Percentiles rank a stretch among this genome's conserved stretches.
Conservation (phyloP, 495 filamentous ascomycete species). For the Tuber aestivum region DNA sequence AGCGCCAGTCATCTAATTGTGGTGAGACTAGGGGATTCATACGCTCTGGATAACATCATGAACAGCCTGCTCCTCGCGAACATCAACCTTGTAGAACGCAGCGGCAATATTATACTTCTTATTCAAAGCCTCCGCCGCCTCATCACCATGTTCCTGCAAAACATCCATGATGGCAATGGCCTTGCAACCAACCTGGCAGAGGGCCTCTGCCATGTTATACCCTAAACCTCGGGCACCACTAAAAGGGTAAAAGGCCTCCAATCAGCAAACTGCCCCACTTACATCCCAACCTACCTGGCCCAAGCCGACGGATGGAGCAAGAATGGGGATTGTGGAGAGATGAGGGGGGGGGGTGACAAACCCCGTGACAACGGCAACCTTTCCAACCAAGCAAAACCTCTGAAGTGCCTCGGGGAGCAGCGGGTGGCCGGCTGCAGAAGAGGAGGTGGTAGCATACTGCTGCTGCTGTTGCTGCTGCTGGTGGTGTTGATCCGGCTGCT, state of each 20-base stretch:
- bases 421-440: slow-evolving; percentile 19
- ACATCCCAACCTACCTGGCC: not conserved
- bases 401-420: slow-evolving; percentile 32
- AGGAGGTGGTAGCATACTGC: not conserved
- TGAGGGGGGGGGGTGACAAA: slow-evolving; percentile 45
- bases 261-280: slow-evolving; percentile 1
- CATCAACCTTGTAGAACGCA: slow-evolving; percentile 70
- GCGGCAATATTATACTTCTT: slow-evolving; percentile 63
- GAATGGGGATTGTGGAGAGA: not conserved
- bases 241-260: slow-evolving; percentile 5
- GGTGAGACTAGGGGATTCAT: not conserved
- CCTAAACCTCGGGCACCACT: slow-evolving; percentile 73
- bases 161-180: slow-evolving; percentile 69
- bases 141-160: slow-evolving; percentile 65
- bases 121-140: slow-evolving; percentile 59
- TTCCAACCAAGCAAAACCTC: slow-evolving; percentile 56
- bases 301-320: not conserved
- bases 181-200: slow-evolving; percentile 66
- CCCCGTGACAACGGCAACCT: slow-evolving; percentile 68
- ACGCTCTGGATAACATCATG: slow-evolving; percentile 50
- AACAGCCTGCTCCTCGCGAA: slow-evolving; percentile 54
- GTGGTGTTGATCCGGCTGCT: not conserved
- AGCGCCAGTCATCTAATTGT: slow-evolving; percentile 10
- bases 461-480: not conserved
- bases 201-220: slow-evolving; percentile 68